phyloP scores from a whole-genome alignment of 2,329 filamentous ascomycete species.

The Diaporthe eres region DNA sequence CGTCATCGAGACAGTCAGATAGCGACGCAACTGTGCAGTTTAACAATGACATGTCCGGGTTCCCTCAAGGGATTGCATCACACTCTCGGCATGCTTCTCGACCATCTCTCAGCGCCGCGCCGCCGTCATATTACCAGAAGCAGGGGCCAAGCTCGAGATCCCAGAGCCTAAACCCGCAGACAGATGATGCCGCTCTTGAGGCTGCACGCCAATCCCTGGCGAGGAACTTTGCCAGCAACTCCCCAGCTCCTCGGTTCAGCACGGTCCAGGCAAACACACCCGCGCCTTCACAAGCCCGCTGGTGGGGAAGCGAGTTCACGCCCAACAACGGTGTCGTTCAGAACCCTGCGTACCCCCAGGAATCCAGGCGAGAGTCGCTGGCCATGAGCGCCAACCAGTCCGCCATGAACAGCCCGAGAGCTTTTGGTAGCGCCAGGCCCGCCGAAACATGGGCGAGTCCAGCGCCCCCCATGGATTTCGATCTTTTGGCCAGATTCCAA shows the following conservation, averaged over 20 bases:
- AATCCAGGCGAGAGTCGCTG: constrained; percentile 35
- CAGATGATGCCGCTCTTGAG: constrained; percentile 33
- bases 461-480: constrained; percentile 24
- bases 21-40: constrained; percentile 32
- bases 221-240: constrained; percentile 25
- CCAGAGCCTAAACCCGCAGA: constrained; percentile 35
- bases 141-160: constrained; percentile 34
- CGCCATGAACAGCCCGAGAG: constrained; percentile 36
- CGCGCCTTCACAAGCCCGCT: constrained; percentile 3
- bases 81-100: constrained; percentile 39
- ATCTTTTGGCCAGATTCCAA: constrained; percentile 25
- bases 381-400: constrained; percentile 40
- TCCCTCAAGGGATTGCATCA: constrained; percentile 20
- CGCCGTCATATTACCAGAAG: constrained; percentile 33
- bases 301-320: constrained; percentile 35
- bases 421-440: constrained; percentile 21
- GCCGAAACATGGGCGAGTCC: constrained; percentile 32
- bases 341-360: constrained; percentile 24
- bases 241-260: constrained; percentile 35
- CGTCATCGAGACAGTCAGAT: constrained; percentile 37
- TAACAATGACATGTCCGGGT: constrained; percentile 25
- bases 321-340: constrained; percentile 27
- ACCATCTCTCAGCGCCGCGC: constrained; percentile 34
- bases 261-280: constrained; percentile 22
- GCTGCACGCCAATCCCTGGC: constrained; percentile 16